phyloP scores from a whole-genome alignment of 2,329 filamentous ascomycete species.

The Lecanoromycetidae sp. region DNA sequence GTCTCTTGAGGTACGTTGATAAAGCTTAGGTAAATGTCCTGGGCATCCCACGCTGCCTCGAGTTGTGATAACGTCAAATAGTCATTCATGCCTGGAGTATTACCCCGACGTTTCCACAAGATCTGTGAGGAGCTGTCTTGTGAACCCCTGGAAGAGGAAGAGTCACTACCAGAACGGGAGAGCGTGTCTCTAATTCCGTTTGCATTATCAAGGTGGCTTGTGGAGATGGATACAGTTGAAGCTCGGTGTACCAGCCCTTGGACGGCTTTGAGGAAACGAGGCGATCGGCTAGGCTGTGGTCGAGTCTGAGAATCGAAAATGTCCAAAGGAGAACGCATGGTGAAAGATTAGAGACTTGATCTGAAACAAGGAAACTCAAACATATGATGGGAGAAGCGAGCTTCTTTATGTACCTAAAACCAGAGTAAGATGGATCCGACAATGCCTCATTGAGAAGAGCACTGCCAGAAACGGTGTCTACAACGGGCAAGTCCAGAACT shows the following conservation, averaged over 20 bases:
- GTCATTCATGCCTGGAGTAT: conserved; percentile 16
- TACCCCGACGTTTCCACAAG: conserved; percentile 13
- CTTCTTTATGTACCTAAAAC: neutral
- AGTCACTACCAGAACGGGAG: neutral
- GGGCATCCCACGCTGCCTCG: conserved; percentile 14
- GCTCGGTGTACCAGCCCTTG: conserved; percentile 9
- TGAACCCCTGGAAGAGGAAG: neutral
- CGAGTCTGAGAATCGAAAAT: neutral
- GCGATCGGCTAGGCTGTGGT: conserved; percentile 1
- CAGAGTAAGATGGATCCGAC: neutral
- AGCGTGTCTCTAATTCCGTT: neutral
- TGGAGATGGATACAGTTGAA: neutral
- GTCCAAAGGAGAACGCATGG: neutral
- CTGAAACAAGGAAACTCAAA: neutral
- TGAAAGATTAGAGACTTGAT: neutral
- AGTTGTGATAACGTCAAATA: conserved; percentile 17
- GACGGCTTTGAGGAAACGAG: conserved; percentile 8
- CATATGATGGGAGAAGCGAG: neutral
- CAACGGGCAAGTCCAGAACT: too few relatives aligned
- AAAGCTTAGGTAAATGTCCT: conserved; percentile 13
- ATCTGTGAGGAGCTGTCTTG: neutral
- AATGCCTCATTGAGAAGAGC: conserved; percentile 6
- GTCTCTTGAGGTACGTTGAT: conserved; percentile 10
- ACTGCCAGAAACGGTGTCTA: conserved; percentile 4
- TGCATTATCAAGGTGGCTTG: conserved; percentile 6